These are phyloP conservation scores for Phlebiopsis flavidoalba DNA, from an alignment of 768 basidiomycete genomes.

Conservation along the genomic window DNA sequence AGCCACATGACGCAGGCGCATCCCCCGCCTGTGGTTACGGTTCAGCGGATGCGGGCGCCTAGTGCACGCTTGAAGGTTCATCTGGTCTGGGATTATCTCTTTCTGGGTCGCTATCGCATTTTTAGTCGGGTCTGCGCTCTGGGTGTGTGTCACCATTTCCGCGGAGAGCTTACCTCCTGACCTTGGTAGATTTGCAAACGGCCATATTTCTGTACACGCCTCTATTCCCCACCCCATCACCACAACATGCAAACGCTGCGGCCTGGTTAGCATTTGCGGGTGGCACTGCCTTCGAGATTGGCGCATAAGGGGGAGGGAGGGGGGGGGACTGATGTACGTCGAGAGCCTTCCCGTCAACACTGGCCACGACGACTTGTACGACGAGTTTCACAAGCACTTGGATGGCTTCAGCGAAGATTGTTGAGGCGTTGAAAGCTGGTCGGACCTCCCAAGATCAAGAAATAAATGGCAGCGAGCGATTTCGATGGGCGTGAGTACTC, in stretches of 20 bases:
- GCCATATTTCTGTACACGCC: slow-evolving; percentile 51
- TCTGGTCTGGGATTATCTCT: slow-evolving; percentile 19
- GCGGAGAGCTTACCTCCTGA: slow-evolving; percentile 24
- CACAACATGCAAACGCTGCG: slow-evolving; percentile 22
- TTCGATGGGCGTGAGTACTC: slow-evolving; percentile 20
- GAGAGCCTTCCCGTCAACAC: slow-evolving; percentile 45
- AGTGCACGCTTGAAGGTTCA: slow-evolving; percentile 16
- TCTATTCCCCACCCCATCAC: slow-evolving; percentile 18
- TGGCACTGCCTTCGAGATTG: slow-evolving; percentile 56
- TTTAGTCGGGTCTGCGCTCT: slow-evolving; percentile 18
- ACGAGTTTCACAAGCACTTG: slow-evolving; percentile 14
- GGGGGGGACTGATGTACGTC: slow-evolving; percentile 46
- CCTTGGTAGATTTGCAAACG: slow-evolving; percentile 47
- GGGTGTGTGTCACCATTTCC: slow-evolving; percentile 15
- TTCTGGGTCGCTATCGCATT: slow-evolving; percentile 23
- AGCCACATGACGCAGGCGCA: not conserved
- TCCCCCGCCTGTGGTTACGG: slow-evolving; percentile 3
- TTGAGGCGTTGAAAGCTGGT: not conserved
- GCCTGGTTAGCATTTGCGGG: slow-evolving; percentile 52
- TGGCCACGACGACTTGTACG: slow-evolving; percentile 35
- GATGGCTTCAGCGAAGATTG: slow-evolving; percentile 12
- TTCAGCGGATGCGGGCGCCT: slow-evolving; percentile 15
- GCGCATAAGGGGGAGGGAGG: no score
- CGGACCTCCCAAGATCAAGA: not conserved
- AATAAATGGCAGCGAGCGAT: not conserved